Percentiles rank a stretch among this genome's conserved stretches.
Conservation (phyloP, 108 stramenopile species). For the Craspedostauros australis region DNA sequence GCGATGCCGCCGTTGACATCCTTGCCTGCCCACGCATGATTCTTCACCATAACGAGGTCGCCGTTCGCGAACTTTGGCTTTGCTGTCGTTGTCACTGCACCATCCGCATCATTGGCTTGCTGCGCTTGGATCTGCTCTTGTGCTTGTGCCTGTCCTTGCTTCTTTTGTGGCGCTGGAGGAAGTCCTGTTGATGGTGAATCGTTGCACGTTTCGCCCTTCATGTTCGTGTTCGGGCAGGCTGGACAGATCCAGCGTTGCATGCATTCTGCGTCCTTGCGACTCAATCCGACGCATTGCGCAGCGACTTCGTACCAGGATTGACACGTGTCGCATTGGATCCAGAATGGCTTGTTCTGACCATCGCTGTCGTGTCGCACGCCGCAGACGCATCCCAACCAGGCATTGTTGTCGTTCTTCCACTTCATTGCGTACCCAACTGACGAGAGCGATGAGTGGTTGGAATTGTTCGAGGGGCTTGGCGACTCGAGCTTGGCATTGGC, state of each 20-base stretch:
- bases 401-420: conserved; percentile 42
- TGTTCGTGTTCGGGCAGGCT: neutral
- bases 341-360: conserved; percentile 38
- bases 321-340: conserved; percentile 74
- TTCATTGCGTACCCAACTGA: neutral
- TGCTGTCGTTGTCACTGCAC: neutral
- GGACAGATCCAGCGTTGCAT: conserved; percentile 12
- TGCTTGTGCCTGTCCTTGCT: neutral
- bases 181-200: neutral
- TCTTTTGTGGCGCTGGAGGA: neutral
- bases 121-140: neutral
- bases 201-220: neutral
- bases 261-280: conserved; percentile 31
- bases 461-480: neutral
- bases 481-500: neutral
- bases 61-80: conserved; percentile 5
- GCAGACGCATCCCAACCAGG: conserved; percentile 75
- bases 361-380: conserved; percentile 41
- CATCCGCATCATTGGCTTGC: neutral
- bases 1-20: conserved; percentile 21
- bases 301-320: conserved; percentile 67
- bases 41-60: conserved; percentile 17
- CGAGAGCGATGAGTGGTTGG: neutral
- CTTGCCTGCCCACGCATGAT: conserved; percentile 2
- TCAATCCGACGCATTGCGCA: conserved; percentile 56